Base-by-base conservation (phyloP, 2,329 filamentous ascomycete genomes). In the Endothia cerciana region DNA sequence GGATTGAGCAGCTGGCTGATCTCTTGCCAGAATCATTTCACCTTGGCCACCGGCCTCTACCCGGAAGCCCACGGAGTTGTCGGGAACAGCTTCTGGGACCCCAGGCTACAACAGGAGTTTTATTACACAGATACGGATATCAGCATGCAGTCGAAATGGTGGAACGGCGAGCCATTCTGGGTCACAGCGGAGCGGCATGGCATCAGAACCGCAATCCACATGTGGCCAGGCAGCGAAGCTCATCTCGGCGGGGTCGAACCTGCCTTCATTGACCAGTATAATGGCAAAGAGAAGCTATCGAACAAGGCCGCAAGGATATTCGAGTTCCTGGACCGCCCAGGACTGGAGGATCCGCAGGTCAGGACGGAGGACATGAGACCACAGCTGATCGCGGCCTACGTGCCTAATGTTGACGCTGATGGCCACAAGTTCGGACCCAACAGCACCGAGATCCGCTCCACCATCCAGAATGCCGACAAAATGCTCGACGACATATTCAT, bases 211-310 rank as follows among this genome's bases (percentile, higher is more conserved):
- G 95, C 93, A 0, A 88, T 99, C 33, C 95, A 99, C 76, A 99
- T 99, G 95, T 99, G 95, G 95, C 95, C 95, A 1, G 95, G 95
- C 2, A 96, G 92, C 53, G 95, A 99, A 79, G 94, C 94, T 6
- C 89, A 93, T 75, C 91, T 97, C 68, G 83, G 87, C 15, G 82
- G 84, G n/a, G 81, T 89, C 22, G 89, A 94, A 69, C 92, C 94
- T 2, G 89, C 87, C 11, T 92, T 92, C 73, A 77, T 98, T 59
- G 95, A 98, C 79, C 90, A 88, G 72, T 99, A 87, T 79, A 94
- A 97, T 71, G 89, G 87, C 10, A 85, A 89, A 0, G 94, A 97
- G 78, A 75, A 81, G 40, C 83, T 99, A 1, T 76, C 86, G 0
- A 86, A 84, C 43, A 99, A 99, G 77, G 91, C 94, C 17, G 81